phyloP scores from a whole-genome alignment of 768 basidiomycete species.

The Tricholoma hemisulphureum region DNA sequence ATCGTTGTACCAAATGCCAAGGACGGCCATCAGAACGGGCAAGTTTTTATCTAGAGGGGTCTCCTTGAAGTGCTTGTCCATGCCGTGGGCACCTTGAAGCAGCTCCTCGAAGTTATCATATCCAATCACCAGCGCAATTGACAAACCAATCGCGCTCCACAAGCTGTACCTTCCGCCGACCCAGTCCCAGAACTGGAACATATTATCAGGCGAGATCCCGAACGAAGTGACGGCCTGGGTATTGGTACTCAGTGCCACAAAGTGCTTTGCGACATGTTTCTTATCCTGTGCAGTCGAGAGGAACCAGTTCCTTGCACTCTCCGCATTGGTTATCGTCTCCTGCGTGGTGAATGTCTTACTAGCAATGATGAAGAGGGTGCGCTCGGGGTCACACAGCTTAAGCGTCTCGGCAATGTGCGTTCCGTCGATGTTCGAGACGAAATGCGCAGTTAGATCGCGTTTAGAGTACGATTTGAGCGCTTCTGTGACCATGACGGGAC shows the following conservation, averaged over 20 bases:
- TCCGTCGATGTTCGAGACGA: constrained; percentile 98
- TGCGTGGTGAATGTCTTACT: constrained; percentile 99
- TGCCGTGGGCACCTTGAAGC: constrained; percentile 89
- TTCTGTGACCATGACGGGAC: constrained; percentile 99
- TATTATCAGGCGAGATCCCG: constrained; percentile 87
- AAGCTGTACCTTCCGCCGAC: constrained; percentile 98
- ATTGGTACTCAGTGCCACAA: constrained; percentile 97
- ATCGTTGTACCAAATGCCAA: constrained; percentile 99
- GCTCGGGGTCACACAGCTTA: constrained; percentile 79
- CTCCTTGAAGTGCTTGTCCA: constrained; percentile 96
- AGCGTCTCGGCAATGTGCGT: constrained; percentile 93
- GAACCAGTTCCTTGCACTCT: constrained; percentile 95
- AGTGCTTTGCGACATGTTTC: constrained; percentile 96
- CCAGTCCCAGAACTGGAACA: constrained; percentile 99
- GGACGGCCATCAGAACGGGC: constrained; percentile 83
- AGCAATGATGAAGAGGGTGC: constrained; percentile 97
- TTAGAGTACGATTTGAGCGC: constrained; percentile 92
- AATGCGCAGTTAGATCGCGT: constrained; percentile 81
- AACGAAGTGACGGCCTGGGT: constrained; percentile 90
- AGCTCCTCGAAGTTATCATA: constrained; percentile 92
- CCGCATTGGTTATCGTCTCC: constrained; percentile 99
- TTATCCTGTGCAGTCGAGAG: constrained; percentile 77
- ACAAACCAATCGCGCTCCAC: constrained; percentile 97
- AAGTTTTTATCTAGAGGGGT: constrained; percentile 87
- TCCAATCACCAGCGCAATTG: constrained; percentile 90